Evolutionary conservation across 1,284 basidiomycete genomes (phyloP), one percentile per base, ranked within the genome.

Genomic region (Rhodotorula sp.): DNA sequence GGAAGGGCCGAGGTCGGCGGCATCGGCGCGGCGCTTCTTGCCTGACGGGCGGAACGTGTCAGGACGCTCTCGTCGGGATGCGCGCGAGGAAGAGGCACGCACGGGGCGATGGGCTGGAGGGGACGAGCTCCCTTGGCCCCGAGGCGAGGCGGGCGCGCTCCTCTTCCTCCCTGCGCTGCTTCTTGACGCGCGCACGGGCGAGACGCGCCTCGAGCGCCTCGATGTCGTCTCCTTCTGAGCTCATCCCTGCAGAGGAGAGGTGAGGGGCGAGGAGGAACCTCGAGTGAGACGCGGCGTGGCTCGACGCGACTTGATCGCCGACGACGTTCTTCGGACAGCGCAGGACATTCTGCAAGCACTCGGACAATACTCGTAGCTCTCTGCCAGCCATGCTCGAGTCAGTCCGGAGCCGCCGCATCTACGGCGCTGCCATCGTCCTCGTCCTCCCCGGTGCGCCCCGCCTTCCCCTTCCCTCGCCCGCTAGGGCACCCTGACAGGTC

Each of bases 31-130:
- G 29, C 55, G 67, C 58, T 72, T 72, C 70, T 72, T 72, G 34
- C 67, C 71, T 69, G 65, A 37, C 10, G 50, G 17, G 25, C 13
- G 10, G 29, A 32, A 9, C 0, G 37, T 12, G 41, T 27, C 3
- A 41, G 29, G 27, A 9, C 4, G 6, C 5, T 1, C 3, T 9
- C 0, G 25, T 25, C 3, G 15, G 9, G 7, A 1, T 13, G 10
- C 8, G 19, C 34, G 4, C 25, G 10, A 3, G 34, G 44, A 4
- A 44, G 9, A 44, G 13, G 44, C 6, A 63, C 69, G 32, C 9
- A 73, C 74, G 63, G 7, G 74, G 71, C 2, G 68, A 70, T 2
- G 74, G 74, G 34, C 54, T 64, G 19, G 39, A 61, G 6, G 70
- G 66, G 2, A 73, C 69, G 57, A 75, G 68, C 9, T 69, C 48